phyloP scores from a whole-genome alignment of 139 green algal genomes.

The Micractinium sp. region DNA sequence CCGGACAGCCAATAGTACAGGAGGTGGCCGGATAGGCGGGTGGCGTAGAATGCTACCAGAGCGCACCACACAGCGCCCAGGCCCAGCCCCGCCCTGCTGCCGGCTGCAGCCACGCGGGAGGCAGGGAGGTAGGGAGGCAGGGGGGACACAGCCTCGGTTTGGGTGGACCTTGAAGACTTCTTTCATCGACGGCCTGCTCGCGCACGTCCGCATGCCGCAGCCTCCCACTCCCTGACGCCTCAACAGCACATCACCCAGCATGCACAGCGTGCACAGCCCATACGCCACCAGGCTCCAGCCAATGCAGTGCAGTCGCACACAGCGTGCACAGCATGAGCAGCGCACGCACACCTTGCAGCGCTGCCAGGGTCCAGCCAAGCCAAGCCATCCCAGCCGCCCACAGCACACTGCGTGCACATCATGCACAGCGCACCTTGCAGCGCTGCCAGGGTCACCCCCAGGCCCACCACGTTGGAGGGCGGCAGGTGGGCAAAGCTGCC shows the following conservation, averaged over 20 bases:
- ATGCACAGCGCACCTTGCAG: constrained; percentile 21
- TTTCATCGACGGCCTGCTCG: too few species aligned
- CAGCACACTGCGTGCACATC: neutral
- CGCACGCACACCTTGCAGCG: too few species aligned
- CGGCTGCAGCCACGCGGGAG: neutral
- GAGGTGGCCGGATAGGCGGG: constrained; percentile 32
- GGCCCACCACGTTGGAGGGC: constrained; percentile 36
- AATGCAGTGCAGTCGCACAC: neutral
- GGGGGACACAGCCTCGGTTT: neutral
- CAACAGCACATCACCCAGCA: too few species aligned
- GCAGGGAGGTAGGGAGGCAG: neutral
- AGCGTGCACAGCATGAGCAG: neutral
- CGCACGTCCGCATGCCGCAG: too few species aligned
- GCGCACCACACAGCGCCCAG: constrained; percentile 48
- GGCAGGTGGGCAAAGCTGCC: constrained; percentile 57
- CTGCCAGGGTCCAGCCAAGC: neutral
- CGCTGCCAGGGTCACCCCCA: constrained; percentile 28
- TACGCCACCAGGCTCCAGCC: too few species aligned
- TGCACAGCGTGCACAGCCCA: neutral
- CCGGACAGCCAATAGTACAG: constrained; percentile 28
- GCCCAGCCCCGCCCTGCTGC: neutral
- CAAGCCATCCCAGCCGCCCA: too few species aligned
- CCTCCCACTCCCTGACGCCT: too few species aligned
- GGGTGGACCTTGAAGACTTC: too few species aligned
- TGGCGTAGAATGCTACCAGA: constrained; percentile 48